Evolutionary conservation across 352 stramenopile genomes (phyloP).

Genomic region (Pythium vanterpoolii): DNA sequence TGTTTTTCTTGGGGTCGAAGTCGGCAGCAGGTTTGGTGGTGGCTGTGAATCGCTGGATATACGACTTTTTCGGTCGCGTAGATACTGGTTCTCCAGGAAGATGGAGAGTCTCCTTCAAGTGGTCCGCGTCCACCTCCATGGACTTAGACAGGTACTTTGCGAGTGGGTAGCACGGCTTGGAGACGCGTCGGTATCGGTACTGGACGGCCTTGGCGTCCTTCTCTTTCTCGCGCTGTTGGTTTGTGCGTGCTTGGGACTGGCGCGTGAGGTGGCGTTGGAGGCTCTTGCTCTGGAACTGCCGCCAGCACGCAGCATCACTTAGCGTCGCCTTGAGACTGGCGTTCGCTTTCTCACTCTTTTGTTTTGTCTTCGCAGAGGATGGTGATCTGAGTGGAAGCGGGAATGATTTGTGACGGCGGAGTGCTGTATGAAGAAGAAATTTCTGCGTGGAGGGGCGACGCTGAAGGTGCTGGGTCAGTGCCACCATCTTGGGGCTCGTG

Average conservation of each 20-base stretch:
- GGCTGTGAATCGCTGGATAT: conserved; percentile 1
- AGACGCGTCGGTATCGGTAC: conserved; percentile 21
- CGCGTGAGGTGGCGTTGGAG: conserved; percentile 54
- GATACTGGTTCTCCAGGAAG: background rate
- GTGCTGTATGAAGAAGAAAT: conserved; percentile 2
- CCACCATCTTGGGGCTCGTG: conserved; percentile 17
- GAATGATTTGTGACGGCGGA: conserved; percentile 1
- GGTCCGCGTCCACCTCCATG: background rate
- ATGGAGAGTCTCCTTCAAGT: background rate
- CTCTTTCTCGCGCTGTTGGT: conserved; percentile 22
- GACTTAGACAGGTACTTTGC: background rate
- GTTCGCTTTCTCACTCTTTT: background rate
- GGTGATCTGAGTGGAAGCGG: background rate
- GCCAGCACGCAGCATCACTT: conserved; percentile 29
- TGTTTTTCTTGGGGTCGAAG: background rate
- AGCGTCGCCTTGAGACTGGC: conserved; percentile 1
- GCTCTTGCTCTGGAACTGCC: conserved; percentile 49
- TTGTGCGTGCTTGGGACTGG: conserved; percentile 37
- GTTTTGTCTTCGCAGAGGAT: background rate
- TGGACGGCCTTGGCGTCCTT: conserved; percentile 19
- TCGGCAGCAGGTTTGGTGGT: background rate
- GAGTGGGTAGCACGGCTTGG: conserved; percentile 15
- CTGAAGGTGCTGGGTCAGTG: conserved; percentile 1
- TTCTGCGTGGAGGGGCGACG: background rate
- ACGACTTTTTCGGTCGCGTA: background rate